A percentile compares a stretch with the other conserved stretches of the same genome.
Conservation (phyloP, 2,329 filamentous ascomycete species). For the Incumbomyces delicatus region DNA sequence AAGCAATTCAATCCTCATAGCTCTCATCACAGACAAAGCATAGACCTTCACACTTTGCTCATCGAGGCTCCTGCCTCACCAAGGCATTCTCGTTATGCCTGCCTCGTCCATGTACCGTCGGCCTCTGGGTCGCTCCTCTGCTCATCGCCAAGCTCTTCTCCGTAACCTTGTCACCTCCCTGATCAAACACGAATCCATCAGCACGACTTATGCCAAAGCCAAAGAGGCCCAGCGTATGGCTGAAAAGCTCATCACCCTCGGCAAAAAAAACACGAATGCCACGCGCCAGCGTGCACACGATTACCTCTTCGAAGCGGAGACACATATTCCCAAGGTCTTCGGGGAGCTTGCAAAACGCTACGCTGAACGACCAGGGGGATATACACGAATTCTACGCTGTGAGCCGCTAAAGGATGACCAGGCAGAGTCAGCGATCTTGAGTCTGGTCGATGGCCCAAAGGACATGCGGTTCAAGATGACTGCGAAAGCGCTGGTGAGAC, state of each 20-base stretch:
- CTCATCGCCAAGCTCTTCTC: constrained; percentile 83
- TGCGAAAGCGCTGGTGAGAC: constrained; percentile 66
- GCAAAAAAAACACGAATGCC: constrained; percentile 84
- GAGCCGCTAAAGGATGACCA: constrained; percentile 84
- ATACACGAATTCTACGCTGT: constrained; percentile 87
- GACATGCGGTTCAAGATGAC: constrained; percentile 95
- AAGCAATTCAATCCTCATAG: too few relatives aligned
- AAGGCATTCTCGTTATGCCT: constrained; percentile 1
- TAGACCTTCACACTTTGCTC: neutral
- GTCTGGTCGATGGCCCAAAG: constrained; percentile 86
- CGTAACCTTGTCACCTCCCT: constrained; percentile 94
- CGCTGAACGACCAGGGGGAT: constrained; percentile 68
- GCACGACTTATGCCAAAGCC: constrained; percentile 90
- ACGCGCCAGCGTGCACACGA: constrained; percentile 63
- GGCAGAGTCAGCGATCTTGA: constrained; percentile 79
- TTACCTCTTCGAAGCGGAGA: constrained; percentile 61
- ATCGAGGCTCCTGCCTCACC: neutral
- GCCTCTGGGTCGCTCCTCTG: constrained; percentile 72
- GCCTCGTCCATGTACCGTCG: constrained; percentile 63
- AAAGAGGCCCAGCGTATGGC: constrained; percentile 92
- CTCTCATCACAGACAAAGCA: too few relatives aligned
- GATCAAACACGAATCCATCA: constrained; percentile 84
- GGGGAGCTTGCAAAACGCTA: constrained; percentile 74
- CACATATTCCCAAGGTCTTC: constrained; percentile 70
- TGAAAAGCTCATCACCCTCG: constrained; percentile 87